Evolutionary conservation across 2,329 filamentous ascomycete species (phyloP), one percentile per base, ranked within the genome.

Genomic region (Fonsecaea nubica): DNA sequence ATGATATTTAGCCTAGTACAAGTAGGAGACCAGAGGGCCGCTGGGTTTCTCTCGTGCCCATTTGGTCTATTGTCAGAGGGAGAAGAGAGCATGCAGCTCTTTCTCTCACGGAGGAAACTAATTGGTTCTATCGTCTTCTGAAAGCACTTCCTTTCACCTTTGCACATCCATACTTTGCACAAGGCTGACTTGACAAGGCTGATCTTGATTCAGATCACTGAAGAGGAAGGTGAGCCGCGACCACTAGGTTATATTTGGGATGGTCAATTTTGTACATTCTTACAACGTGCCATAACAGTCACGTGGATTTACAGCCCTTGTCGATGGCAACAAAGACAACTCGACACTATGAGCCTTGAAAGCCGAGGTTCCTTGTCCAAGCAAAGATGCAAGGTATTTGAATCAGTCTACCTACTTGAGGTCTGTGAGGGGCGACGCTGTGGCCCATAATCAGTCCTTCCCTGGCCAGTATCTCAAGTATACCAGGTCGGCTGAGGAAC

Each of bases 401-500:
- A 32, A 32, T 32, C 30, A 32, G 30, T 32, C 30, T 32, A 32
- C 3, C 30, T 32, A 32, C 35, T 38, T 4, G 35, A 38, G 35
- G 35, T 38, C 35, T 10, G 35, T 10, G 35, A 38, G 9, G 35
- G 9, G 35, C 35, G 35, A 38, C 35, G 13, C 3, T 13, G 8
- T 38, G 35, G 35, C 2, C 12, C 35, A 38, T 2, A 38, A 38
- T 38, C 35, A 38, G 35, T 38, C 35, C 25, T 25, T 38, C 2
- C 12, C 9, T 38, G 3, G 15, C 13, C n/a, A 48, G 18, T 3
- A 9, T 8, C 40, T 68, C 71, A 87, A 18, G 86, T 89, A 73
- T 89, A 89, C 87, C 87, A 89, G 3, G 84, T 86, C 13, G 85
- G 82, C 75, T 84, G 81, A 0, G 87, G 87, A 10, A 84, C 72